Conservation (phyloP, 768 basidiomycete species). For the Inosperma sp. region DNA sequence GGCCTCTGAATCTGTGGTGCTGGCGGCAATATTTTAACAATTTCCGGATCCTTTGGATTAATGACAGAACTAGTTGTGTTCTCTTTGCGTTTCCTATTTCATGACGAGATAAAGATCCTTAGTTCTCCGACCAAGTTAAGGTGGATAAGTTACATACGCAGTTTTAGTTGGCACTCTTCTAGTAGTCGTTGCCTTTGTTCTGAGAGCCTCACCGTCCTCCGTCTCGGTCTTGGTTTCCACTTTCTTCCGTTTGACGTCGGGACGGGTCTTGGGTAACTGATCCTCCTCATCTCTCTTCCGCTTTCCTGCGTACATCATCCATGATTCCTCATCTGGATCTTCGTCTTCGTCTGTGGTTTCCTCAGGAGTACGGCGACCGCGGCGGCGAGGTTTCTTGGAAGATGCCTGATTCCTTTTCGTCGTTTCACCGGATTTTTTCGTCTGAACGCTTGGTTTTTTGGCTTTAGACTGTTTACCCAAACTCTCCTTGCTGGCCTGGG, state of each 20-base stretch:
- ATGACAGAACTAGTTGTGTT: slow-evolving; percentile 17
- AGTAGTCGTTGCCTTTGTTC: neutral
- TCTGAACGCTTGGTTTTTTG: neutral
- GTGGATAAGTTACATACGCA: slow-evolving; percentile 10
- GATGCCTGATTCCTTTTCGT: neutral
- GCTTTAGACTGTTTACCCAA: neutral
- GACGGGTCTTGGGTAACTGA: too few species aligned
- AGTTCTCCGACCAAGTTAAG: neutral
- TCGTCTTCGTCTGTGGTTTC: slow-evolving; percentile 5
- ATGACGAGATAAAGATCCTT: neutral
- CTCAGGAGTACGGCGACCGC: neutral
- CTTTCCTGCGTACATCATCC: too few species aligned
- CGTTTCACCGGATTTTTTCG: neutral
- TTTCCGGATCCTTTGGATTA: neutral
- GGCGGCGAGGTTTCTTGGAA: too few species aligned
- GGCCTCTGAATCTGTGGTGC: neutral
- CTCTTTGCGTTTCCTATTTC: slow-evolving; percentile 32
- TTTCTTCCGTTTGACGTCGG: slow-evolving; percentile 14
- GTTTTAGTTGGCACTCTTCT: slow-evolving; percentile 10
- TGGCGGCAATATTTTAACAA: neutral
- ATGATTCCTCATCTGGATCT: slow-evolving; percentile 1
- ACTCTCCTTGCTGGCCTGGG: neutral
- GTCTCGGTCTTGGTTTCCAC: neutral
- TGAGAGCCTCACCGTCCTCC: neutral
- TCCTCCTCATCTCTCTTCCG: too few species aligned